phyloP scores from a whole-genome alignment of 106 monocot species.

The Apostasia ramifera region DNA sequence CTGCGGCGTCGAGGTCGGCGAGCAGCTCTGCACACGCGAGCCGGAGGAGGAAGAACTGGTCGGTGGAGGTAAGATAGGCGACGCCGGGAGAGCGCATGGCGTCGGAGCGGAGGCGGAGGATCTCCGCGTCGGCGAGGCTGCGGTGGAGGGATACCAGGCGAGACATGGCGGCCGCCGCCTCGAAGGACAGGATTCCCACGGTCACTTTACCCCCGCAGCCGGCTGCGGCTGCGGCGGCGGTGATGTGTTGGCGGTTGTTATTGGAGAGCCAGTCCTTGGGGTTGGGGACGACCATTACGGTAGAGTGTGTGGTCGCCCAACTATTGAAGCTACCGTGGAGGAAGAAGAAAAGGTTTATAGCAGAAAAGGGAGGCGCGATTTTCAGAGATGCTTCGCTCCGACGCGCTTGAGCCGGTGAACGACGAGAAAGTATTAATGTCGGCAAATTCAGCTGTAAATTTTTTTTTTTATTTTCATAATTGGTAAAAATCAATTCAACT shows the following conservation, averaged over 20 bases:
- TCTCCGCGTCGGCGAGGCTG: slow-evolving; percentile 40
- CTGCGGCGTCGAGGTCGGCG: slow-evolving; percentile 49
- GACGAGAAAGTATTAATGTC: too few relatives aligned
- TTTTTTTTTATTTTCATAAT: too few relatives aligned
- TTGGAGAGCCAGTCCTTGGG: not conserved
- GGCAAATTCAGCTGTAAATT: too few relatives aligned
- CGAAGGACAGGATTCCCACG: not conserved
- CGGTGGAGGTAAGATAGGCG: slow-evolving; percentile 61
- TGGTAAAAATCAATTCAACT: too few relatives aligned
- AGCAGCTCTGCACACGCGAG: slow-evolving; percentile 65
- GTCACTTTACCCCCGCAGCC: not conserved
- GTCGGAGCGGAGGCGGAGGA: slow-evolving; percentile 33
- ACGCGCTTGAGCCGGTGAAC: not conserved
- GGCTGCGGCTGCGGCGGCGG: not conserved
- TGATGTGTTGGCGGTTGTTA: not conserved
- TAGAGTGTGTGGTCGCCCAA: not conserved
- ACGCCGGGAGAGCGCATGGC: slow-evolving; percentile 67
- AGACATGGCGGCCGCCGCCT: slow-evolving; percentile 24
- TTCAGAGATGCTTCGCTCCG: not conserved
- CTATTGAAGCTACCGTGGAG: not conserved
- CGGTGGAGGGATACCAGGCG: slow-evolving; percentile 56
- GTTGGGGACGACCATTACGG: not conserved
- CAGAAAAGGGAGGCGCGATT: not conserved
- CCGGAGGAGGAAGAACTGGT: slow-evolving; percentile 53
- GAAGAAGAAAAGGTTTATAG: not conserved